These are phyloP conservation scores for Spathaspora gorwiae DNA, from an alignment of 805 yeast genomes.

Conservation along the genomic window DNA sequence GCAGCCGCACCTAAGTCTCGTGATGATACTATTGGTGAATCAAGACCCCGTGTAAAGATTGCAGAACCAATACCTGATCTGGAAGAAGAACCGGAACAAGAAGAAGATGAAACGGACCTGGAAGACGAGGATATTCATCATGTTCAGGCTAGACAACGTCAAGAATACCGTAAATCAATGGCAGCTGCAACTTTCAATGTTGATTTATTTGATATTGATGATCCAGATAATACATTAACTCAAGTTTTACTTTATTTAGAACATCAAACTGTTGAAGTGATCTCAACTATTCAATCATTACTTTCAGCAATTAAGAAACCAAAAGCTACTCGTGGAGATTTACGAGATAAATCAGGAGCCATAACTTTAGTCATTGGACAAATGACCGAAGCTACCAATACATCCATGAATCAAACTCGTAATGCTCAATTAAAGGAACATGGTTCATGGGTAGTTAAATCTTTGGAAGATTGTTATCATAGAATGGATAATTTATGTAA, in stretches of 20 bases:
- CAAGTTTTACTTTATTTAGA: conserved; percentile 82
- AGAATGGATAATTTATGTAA: conserved; percentile 73
- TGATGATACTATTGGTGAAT: background rate
- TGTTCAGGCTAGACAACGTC: conserved; percentile 36
- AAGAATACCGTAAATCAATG: conserved; percentile 43
- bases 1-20: background rate
- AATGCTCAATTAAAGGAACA: conserved; percentile 82
- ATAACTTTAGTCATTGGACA: conserved; percentile 74
- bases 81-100: conserved; percentile 1
- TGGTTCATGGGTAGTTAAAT: conserved; percentile 86
- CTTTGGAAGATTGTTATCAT: conserved; percentile 76
- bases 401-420: conserved; percentile 83
- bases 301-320: conserved; percentile 73
- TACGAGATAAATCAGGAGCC: conserved; percentile 69
- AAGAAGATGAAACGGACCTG: background rate
- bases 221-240: conserved; percentile 83
- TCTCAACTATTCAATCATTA: conserved; percentile 80
- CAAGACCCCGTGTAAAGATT: background rate
- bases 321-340: conserved; percentile 68
- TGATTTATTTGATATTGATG: conserved; percentile 72
- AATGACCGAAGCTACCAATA: conserved; percentile 86
- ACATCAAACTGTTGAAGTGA: conserved; percentile 89
- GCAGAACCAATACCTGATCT: background rate
- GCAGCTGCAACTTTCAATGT: conserved; percentile 61
- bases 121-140: conserved; percentile 25